Evolutionary conservation across 2,329 filamentous ascomycete genomes (phyloP), one percentile per base, ranked within the genome.

Genomic region (Cladosporium sp.): DNA sequence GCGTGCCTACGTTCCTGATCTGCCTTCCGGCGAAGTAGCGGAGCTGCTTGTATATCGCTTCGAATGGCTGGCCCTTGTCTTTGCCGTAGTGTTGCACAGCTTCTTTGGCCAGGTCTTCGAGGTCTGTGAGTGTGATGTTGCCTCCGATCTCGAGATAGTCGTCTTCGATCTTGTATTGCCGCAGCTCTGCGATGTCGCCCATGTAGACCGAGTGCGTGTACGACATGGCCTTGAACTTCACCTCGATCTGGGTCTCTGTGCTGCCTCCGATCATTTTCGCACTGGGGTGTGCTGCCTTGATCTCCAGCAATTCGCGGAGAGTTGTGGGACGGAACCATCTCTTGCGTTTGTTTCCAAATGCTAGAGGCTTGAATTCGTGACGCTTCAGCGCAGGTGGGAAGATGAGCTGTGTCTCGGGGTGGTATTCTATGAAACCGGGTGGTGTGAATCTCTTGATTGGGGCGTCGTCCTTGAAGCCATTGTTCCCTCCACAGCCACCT

Each of bases 191-290:
- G 66, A 99, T 97, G 73, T 99, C 95, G 13, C 94, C 93, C 11
- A 98, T 91, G 70, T 90, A 98, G 0, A 99, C 91, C 0, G 93
- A 97, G 1, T 91, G 88, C 4, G 90, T 89, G 75, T 98, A 98
- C 72, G 93, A 86, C 83, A 97, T 87, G 0, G 90, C 92, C 81
- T 98, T 98, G 85, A 99, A 98, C 79, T 97, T 97, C 80, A 96
- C 91, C 79, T 99, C 95, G 67, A 99, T 98, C 78, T 98, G 95
- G 0, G 94, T 98, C 78, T 99, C 95, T 2, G 93, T 96, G 76
- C 93, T 97, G 67, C 95, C 95, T 58, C 93, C 94, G 67, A 99
- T 97, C 67, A 99, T 88, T 78, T 98, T 99, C 5, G 94, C 92
- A 28, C 89, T 88, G 0, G 94, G 94, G 70, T 92, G 89, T 0